phyloP scores from a whole-genome alignment of 1,284 basidiomycete species.

The Xanthoconium separans region DNA sequence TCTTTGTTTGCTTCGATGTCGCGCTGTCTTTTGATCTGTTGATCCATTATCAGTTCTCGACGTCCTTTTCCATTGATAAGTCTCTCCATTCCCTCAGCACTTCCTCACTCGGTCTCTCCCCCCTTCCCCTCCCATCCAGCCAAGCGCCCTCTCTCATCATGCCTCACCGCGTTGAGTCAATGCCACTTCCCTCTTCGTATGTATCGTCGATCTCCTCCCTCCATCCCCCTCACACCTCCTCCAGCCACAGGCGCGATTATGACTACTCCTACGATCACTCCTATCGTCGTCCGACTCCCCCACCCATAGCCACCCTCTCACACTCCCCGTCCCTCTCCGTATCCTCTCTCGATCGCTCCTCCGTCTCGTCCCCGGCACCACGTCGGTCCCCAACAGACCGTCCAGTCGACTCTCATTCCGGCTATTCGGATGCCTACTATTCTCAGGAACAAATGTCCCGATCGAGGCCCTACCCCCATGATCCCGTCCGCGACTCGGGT shows the following conservation, averaged over 20 bases:
- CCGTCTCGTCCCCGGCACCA: constrained; percentile 54
- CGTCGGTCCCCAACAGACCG: constrained; percentile 36
- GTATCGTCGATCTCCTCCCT: constrained; percentile 17
- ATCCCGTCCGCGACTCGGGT: constrained; percentile 34
- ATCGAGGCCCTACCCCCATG: constrained; percentile 37
- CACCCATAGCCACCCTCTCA: constrained; percentile 54
- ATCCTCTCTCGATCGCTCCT: constrained; percentile 56
- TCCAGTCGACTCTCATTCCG: constrained; percentile 26
- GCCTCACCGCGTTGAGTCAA: constrained; percentile 36
- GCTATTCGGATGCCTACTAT: constrained; percentile 33
- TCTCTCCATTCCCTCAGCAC: constrained; percentile 17
- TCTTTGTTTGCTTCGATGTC: constrained; percentile 39
- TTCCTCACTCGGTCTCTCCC: constrained; percentile 20
- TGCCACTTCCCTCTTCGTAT: constrained; percentile 30
- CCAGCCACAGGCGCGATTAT: constrained; percentile 43
- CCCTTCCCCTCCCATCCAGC: constrained; percentile 4
- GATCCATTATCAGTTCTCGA: constrained; percentile 39
- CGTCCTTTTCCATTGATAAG: constrained; percentile 34
- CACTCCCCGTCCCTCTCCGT: constrained; percentile 64
- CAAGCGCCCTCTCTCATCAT: constrained; percentile 16
- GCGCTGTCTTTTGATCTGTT: constrained; percentile 37
- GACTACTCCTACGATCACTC: constrained; percentile 38
- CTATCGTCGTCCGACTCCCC: constrained; percentile 49
- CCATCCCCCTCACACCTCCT: constrained; percentile 9
- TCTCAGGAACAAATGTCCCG: constrained; percentile 31